A percentile compares a stretch with the other conserved stretches of the same genome.
Conservation (phyloP, 106 monocot genomes). For the Acorus gramineus region DNA sequence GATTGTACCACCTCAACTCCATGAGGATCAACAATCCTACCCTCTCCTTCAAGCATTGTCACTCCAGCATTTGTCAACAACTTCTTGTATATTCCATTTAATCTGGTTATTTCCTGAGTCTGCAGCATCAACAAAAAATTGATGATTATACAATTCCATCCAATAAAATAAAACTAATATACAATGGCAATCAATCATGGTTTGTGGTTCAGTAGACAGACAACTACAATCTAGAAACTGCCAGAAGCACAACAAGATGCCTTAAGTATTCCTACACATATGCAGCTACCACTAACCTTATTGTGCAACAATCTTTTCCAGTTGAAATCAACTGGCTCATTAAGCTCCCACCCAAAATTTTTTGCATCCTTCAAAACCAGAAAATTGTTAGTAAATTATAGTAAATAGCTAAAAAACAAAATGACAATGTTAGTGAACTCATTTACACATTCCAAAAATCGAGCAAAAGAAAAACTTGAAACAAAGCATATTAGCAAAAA, state of each 20-base stretch:
- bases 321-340: constrained; percentile 63
- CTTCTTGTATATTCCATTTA: constrained; percentile 93
- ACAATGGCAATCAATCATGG: too few relatives aligned
- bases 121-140: constrained; percentile 17
- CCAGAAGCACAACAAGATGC: too few relatives aligned
- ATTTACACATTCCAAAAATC: neutral
- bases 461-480: neutral
- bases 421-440: too few relatives aligned
- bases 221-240: too few relatives aligned
- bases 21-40: constrained; percentile 66
- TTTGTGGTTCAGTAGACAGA: too few relatives aligned
- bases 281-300: constrained; percentile 43
- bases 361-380: constrained; percentile 58
- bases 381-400: neutral
- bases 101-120: constrained; percentile 83
- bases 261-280: too few relatives aligned
- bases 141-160: neutral
- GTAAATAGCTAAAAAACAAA: neutral
- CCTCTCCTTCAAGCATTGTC: constrained; percentile 89
- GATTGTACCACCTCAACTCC: constrained; percentile 55
- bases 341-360: constrained; percentile 91
- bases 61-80: constrained; percentile 78
- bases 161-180: too few relatives aligned
- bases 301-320: constrained; percentile 97
- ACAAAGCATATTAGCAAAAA: neutral